Evolutionary conservation across 306 rosid genomes (phyloP).

Genomic region (Canavalia gladiata): DNA sequence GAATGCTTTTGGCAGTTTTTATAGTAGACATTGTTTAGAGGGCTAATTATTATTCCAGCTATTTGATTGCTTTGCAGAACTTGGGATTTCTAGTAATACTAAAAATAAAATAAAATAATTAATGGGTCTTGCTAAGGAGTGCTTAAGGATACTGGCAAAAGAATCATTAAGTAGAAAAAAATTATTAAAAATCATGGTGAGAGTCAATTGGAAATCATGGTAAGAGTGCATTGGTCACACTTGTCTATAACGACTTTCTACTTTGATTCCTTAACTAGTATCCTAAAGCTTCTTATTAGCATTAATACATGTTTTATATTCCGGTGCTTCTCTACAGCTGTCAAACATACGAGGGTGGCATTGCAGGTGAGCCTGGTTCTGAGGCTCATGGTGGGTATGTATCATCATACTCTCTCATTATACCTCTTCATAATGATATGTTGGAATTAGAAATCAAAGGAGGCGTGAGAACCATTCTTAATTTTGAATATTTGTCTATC

Average conservation of each 20-base stretch:
- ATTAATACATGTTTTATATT: slow-evolving; percentile 20
- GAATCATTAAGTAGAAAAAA: neutral
- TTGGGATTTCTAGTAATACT: neutral
- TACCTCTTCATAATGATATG: slow-evolving; percentile 10
- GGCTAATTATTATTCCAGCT: slow-evolving; percentile 34
- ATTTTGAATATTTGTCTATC: slow-evolving; percentile 42
- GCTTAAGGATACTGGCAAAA: neutral
- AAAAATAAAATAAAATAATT: neutral
- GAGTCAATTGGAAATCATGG: neutral
- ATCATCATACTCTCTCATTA: slow-evolving; percentile 23
- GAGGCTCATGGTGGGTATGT: slow-evolving; percentile 99
- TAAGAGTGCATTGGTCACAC: neutral
- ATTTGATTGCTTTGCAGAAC: slow-evolving; percentile 28
- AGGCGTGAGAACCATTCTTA: slow-evolving; percentile 17
- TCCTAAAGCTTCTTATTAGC: neutral
- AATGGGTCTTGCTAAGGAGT: neutral
- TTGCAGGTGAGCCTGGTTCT: slow-evolving; percentile 92
- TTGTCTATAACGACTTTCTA: neutral
- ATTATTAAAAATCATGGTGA: neutral
- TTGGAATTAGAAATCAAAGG: slow-evolving; percentile 30
- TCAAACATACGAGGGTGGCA: slow-evolving; percentile 98
- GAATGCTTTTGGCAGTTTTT: slow-evolving; percentile 15
- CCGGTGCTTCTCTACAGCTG: slow-evolving; percentile 69
- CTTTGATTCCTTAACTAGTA: neutral
- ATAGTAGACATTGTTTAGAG: slow-evolving; percentile 11